Percentiles rank a stretch among this genome's conserved stretches.
These are phyloP conservation scores for Debaryomyces fabryi DNA, from an alignment of 1,139 yeast species.

Conservation along the genomic window DNA sequence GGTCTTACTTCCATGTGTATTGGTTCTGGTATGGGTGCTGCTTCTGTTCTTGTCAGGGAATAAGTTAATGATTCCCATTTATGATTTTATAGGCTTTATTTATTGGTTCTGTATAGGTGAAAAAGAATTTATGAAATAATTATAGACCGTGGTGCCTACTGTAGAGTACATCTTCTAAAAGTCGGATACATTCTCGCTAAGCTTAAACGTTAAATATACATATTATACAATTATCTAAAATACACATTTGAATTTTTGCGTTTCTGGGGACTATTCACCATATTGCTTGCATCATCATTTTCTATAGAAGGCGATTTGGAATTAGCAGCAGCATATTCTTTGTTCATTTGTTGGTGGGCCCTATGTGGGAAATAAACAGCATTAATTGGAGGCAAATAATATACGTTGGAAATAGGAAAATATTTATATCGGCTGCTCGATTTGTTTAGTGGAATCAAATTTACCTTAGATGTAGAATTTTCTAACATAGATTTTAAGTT, in stretches of 20 bases:
- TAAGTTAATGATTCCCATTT: constrained; percentile 22
- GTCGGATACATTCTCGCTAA: not conserved
- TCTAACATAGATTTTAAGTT: constrained; percentile 16
- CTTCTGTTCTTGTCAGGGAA: constrained; percentile 79
- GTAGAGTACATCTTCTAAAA: not conserved
- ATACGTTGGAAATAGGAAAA: constrained; percentile 58
- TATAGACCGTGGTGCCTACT: not conserved
- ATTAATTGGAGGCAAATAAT: constrained; percentile 61
- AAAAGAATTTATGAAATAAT: constrained; percentile 2
- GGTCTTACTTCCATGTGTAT: constrained; percentile 96
- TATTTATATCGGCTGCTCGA: constrained; percentile 44
- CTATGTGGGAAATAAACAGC: constrained; percentile 64
- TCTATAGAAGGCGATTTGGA: constrained; percentile 1
- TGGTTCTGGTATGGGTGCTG: constrained; percentile 99
- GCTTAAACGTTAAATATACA: not conserved
- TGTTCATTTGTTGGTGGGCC: constrained; percentile 43
- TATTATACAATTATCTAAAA: constrained; percentile 23
- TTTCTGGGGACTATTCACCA: constrained; percentile 9
- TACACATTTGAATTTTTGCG: constrained; percentile 37
- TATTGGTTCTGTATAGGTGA: not conserved
- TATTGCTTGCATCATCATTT: not conserved
- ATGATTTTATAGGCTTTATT: not conserved
- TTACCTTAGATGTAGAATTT: constrained; percentile 1
- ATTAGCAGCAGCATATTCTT: not conserved
- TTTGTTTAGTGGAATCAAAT: constrained; percentile 2